These are phyloP conservation scores for Linum trigynum DNA, from an alignment of 345 rosid genomes.

Conservation along the genomic window DNA sequence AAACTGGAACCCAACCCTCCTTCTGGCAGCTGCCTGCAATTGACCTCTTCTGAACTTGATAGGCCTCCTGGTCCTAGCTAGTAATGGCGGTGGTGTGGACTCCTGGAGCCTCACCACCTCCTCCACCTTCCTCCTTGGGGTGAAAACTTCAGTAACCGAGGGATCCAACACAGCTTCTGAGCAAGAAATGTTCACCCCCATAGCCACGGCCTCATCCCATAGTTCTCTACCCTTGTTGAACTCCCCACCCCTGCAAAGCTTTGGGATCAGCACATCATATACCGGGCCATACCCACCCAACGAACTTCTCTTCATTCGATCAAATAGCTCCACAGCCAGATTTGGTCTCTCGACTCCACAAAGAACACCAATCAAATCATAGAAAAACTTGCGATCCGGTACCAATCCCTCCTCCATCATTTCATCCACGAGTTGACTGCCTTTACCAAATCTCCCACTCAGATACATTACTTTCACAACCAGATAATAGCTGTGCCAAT, in stretches of 20 bases:
- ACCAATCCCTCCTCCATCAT: conserved; percentile 52
- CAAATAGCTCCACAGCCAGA: conserved; percentile 59
- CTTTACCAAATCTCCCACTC: conserved; percentile 75
- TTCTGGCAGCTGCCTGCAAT: conserved; percentile 19
- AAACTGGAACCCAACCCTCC: background rate
- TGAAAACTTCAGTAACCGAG: conserved; percentile 48
- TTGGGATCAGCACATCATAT: conserved; percentile 65
- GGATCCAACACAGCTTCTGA: conserved; percentile 46
- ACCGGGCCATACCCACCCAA: conserved; percentile 58
- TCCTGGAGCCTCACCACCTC: conserved; percentile 29
- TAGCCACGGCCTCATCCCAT: conserved; percentile 58
- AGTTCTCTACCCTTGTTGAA: conserved; percentile 66
- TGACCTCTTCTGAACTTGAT: conserved; percentile 14
- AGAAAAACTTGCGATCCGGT: conserved; percentile 57
- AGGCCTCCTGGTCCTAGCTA: conserved; percentile 2
- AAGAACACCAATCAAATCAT: conserved; percentile 66
- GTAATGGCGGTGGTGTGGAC: conserved; percentile 13
- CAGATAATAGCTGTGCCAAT: conserved; percentile 71
- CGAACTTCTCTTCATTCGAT: conserved; percentile 51
- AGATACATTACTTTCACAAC: conserved; percentile 65
- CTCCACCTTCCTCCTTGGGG: conserved; percentile 39
- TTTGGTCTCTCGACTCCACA: conserved; percentile 68
- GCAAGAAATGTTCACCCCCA: conserved; percentile 35
- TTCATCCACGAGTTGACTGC: conserved; percentile 61
- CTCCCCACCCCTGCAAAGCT: conserved; percentile 68